Conservation (phyloP, 2,329 filamentous ascomycete species). For the Cyanodermella asteris region DNA sequence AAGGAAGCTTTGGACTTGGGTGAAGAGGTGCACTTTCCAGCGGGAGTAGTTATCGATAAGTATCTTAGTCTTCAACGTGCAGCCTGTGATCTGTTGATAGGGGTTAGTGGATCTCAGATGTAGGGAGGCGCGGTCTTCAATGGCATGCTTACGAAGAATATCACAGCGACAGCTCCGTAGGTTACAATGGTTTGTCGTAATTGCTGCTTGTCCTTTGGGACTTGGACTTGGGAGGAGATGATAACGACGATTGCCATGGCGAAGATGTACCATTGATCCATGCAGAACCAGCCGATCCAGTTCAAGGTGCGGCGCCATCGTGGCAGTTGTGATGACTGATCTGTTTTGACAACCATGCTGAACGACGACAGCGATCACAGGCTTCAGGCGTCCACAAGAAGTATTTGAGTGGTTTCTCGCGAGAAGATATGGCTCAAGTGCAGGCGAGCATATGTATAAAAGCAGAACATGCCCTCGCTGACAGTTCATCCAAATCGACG, state of each 20-base stretch:
- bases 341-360: too few species aligned
- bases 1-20: conserved; percentile 45
- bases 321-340: too few species aligned
- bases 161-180: conserved; percentile 46
- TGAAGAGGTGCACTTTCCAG: conserved; percentile 45
- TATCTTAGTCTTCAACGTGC: conserved; percentile 42
- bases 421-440: too few species aligned
- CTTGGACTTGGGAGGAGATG: conserved; percentile 32
- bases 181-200: conserved; percentile 31
- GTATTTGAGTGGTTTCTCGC: too few species aligned
- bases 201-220: conserved; percentile 31
- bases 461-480: too few species aligned
- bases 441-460: too few species aligned
- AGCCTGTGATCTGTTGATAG: conserved; percentile 48
- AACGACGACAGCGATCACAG: too few species aligned
- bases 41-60: conserved; percentile 39
- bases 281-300: conserved; percentile 12
- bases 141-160: too few species aligned
- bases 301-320: conserved; percentile 7
- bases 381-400: too few species aligned
- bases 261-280: conserved; percentile 43
- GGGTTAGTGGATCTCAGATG: too few species aligned
- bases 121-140: too few species aligned
- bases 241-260: conserved; percentile 32
- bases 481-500: too few species aligned